phyloP scores from a whole-genome alignment of 192 early-diverging fungal species.

The Podila epicladia region DNA sequence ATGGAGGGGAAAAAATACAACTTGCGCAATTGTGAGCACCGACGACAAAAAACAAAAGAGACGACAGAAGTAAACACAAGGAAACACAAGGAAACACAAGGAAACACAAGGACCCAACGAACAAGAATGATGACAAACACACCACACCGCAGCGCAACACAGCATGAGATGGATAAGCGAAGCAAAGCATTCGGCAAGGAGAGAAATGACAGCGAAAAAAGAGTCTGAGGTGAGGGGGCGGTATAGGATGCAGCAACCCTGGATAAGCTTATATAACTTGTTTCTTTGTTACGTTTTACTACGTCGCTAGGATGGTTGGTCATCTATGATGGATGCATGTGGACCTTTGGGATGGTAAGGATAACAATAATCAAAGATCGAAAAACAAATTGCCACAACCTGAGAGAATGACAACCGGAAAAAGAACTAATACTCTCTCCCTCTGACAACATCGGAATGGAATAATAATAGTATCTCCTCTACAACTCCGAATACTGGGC shows the following conservation, averaged over 20 bases:
- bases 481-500: constrained; percentile 68
- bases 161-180: too few relatives aligned
- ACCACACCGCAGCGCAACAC: too few relatives aligned
- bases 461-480: constrained; percentile 59
- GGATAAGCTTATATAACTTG: not conserved
- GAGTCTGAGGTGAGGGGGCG: too few relatives aligned
- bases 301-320: constrained; percentile 60
- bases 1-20: too few relatives aligned
- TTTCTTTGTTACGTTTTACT: not conserved
- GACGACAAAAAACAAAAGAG: not conserved
- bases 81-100: too few relatives aligned
- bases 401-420: not conserved
- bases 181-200: too few relatives aligned
- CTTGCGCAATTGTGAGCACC: not conserved
- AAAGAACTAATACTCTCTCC: not conserved
- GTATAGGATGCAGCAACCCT: too few relatives aligned
- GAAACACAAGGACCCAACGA: too few relatives aligned
- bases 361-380: not conserved
- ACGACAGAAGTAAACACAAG: too few relatives aligned
- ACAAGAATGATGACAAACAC: too few relatives aligned
- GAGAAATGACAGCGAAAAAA: too few relatives aligned
- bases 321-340: constrained; percentile 72
- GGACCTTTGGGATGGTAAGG: constrained; percentile 71
- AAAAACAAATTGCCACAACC: not conserved
- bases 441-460: not conserved